Base-by-base conservation (phyloP, 2,329 filamentous ascomycete species). In the Fusarium duplospermum region DNA sequence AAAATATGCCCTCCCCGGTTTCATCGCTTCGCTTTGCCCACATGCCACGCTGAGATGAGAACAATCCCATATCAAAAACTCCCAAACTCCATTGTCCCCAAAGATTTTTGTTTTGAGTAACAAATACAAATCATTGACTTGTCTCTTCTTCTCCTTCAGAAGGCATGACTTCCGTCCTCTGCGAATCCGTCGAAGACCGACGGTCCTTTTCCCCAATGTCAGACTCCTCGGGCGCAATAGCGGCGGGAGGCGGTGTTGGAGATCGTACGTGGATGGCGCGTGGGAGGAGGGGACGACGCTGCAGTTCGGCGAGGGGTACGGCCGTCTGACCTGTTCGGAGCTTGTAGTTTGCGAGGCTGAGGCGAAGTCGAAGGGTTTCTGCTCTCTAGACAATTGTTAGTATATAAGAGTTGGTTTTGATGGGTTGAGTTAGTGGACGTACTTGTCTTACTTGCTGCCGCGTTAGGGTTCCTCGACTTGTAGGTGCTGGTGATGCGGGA, bases 281-380 rank as follows among this genome's bases (percentile, higher is more conserved):
- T 18, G 76, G 56, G 56, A 73, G 66, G 35, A 84, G 74, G 7
- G 81, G 82, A 57, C 78, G 80, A 31, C 66, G 79, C 76, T 90
- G 84, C 22, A 94, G 85, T 54, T 89, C 83, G 64, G 90, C 86
- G 70, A 94, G 87, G 2, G 92, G 91, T 31, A 93, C 86, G 66
- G 89, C 84, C 63, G 90, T 88, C 82, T 95, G 93, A 69, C 93
- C 91, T 2, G 93, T 95, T 66, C 88, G 88, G 74, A 95, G 86
- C 82, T 95, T 95, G 86, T 94, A 95, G 78, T 89, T 89, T 16
- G 92, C 93, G 22, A 94, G 88, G 31, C 89, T 87, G 18, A 95
- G 88, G n/a, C 93, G 89, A 11, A 94, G 87, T 61, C 88, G 88
- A 52, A 95, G 85, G 58, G 90, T 89, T 78, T 93, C 89, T 22